Base-by-base conservation (phyloP, 176 grass and related monocot species). In the Metroxylon sagu region DNA sequence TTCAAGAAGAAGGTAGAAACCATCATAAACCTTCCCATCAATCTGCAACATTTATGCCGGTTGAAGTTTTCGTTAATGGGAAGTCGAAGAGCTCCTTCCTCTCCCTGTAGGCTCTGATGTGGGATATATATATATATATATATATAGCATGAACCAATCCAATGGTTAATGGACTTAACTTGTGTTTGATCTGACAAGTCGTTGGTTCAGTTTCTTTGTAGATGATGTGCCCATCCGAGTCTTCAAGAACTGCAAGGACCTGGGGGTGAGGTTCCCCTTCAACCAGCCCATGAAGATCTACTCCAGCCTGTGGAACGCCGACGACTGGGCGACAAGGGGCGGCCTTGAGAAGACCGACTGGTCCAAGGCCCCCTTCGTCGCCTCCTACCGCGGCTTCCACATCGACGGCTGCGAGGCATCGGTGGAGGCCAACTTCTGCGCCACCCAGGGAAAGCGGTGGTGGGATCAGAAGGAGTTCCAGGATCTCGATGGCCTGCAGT, bases 261-360 rank as follows among this genome's bases (percentile, higher is more conserved):
- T 90, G 0, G 87, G 87, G 0, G 75, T 90, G 25, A 65, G 79
- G 5, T 90, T 72, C 59, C 87, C 87, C 3, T 86, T 90, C 82
- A 72, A 76, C 63, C 82, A 90, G 73, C 87, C 87, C 16, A 90
- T 90, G 87, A 90, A 90, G 83, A 83, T 90, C 35, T 90, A 90
- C 82, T 85, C 79, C 8, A 85, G 82, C 66, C 74, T 85, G 23
- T 89, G 86, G 86, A 89, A 89, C 74, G 86, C 82, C 54, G 86
- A 85, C 57, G 86, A 89, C 77, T 89, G 86, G 86, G 86, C 86
- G 0, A 89, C 87, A 0, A 77, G 82, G 7, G 87, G 87, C 50
- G 87, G 87, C 0, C 15, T 70, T 1, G 87, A 90, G 83, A 90
- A 90, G 82, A 90, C 87, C 39, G 87, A 91, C 82, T 91, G 87